Conservation (phyloP, 768 basidiomycete genomes). For the Omphalotus guepiniiformis region DNA sequence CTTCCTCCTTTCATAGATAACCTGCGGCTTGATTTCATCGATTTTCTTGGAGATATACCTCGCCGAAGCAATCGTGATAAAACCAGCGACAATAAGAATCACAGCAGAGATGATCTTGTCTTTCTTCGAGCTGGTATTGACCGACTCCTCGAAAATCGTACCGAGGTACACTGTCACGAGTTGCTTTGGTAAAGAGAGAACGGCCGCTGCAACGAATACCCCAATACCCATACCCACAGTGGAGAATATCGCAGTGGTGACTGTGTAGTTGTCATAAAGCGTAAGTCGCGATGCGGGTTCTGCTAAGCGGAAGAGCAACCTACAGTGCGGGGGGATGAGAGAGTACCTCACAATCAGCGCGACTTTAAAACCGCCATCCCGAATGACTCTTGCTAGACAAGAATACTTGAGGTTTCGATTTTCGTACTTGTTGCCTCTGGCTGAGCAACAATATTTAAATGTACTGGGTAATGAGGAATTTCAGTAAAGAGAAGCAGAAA, state of each 20-base stretch:
- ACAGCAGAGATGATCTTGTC: neutral
- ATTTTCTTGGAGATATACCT: slow-evolving; percentile 17
- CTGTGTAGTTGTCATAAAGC: slow-evolving; percentile 18
- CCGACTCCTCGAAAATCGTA: neutral
- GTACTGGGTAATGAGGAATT: slow-evolving; percentile 27
- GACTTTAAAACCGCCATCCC: slow-evolving; percentile 62
- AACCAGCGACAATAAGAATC: slow-evolving; percentile 16
- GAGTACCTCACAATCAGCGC: slow-evolving; percentile 49
- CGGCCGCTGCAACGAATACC: slow-evolving; percentile 28
- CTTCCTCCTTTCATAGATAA: slow-evolving; percentile 6
- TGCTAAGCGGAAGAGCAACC: neutral
- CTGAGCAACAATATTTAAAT: slow-evolving; percentile 52
- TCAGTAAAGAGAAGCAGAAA: neutral
- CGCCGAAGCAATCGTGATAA: neutral
- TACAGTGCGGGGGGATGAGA: slow-evolving; percentile 23
- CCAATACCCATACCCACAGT: slow-evolving; percentile 29
- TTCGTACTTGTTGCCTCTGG: slow-evolving; percentile 49
- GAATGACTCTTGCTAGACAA: slow-evolving; percentile 40
- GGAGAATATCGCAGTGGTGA: slow-evolving; percentile 24
- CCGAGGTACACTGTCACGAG: slow-evolving; percentile 32
- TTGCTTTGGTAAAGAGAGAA: slow-evolving; percentile 32
- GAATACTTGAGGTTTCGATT: slow-evolving; percentile 29
- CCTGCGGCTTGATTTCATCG: slow-evolving; percentile 10
- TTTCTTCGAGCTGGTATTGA: neutral
- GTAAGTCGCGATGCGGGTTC: too few relatives aligned